Evolutionary conservation across 148 eudicot genomes (phyloP).

Genomic region (Camellia lanceoleosa): DNA sequence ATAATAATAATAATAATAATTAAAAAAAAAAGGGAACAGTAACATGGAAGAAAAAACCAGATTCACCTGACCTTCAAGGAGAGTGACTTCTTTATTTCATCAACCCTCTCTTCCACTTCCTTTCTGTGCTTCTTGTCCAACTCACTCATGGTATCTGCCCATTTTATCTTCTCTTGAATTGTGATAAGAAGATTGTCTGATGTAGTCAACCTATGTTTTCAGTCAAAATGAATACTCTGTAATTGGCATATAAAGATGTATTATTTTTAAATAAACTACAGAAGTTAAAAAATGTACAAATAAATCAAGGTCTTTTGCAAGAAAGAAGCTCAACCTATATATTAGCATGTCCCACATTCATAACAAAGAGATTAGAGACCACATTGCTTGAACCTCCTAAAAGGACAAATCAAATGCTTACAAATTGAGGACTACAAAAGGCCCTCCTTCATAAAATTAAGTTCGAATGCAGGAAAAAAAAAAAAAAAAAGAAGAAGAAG

Average conservation of each 20-base stretch:
- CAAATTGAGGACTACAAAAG: background rate
- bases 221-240: background rate
- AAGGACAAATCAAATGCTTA: background rate
- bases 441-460: background rate
- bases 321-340: background rate
- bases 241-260: background rate
- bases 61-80: slow-evolving; percentile 67
- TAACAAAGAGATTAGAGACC: background rate
- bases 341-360: background rate
- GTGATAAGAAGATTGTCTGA: slow-evolving; percentile 70
- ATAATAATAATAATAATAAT: too few species aligned
- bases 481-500: too few species aligned
- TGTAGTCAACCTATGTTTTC: slow-evolving; percentile 56
- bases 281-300: background rate
- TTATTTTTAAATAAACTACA: background rate
- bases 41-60: slow-evolving; percentile 21
- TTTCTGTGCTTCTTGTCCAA: slow-evolving; percentile 73
- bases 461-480: too few species aligned
- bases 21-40: background rate
- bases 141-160: slow-evolving; percentile 89
- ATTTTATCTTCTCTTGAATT: slow-evolving; percentile 91
- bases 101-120: slow-evolving; percentile 72
- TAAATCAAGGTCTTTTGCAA: background rate
- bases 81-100: slow-evolving; percentile 70
- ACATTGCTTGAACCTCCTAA: background rate